phyloP scores from a whole-genome alignment of 768 basidiomycete species.

The Lentinus tigrinus region DNA sequence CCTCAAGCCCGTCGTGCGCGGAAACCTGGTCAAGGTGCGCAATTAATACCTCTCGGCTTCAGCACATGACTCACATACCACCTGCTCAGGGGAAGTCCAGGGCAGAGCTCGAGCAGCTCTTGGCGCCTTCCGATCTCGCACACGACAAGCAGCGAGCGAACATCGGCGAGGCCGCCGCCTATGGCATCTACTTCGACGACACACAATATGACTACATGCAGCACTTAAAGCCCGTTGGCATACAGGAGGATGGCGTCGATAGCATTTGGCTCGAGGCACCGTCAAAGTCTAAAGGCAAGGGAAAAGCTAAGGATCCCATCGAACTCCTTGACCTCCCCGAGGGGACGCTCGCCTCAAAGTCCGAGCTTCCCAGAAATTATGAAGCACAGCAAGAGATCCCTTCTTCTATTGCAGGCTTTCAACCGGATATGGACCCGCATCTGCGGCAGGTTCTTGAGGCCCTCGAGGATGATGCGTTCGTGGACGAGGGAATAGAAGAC shows the following conservation, averaged over 20 bases:
- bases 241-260: constrained; percentile 78
- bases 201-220: constrained; percentile 98
- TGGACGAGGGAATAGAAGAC: constrained; percentile 72
- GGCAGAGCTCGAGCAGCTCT: constrained; percentile 68
- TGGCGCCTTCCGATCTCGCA: constrained; percentile 47
- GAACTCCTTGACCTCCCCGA: constrained; percentile 59
- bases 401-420: constrained; percentile 81
- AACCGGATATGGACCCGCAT: constrained; percentile 96
- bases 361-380: constrained; percentile 72
- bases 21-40: constrained; percentile 65
- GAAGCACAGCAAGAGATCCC: constrained; percentile 80
- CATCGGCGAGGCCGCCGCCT: constrained; percentile 83
- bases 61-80: background rate
- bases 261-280: constrained; percentile 82
- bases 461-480: constrained; percentile 93
- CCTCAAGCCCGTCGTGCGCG: constrained; percentile 77
- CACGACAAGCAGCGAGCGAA: constrained; percentile 48
- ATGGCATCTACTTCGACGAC: constrained; percentile 95
- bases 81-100: constrained; percentile 69
- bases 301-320: constrained; percentile 36
- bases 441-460: constrained; percentile 91
- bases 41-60: background rate
- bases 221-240: constrained; percentile 79
- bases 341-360: constrained; percentile 69
- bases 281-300: constrained; percentile 40